Evolutionary conservation across 2,329 filamentous ascomycete genomes (phyloP).

Genomic region (Sordariomycetes sp.): DNA sequence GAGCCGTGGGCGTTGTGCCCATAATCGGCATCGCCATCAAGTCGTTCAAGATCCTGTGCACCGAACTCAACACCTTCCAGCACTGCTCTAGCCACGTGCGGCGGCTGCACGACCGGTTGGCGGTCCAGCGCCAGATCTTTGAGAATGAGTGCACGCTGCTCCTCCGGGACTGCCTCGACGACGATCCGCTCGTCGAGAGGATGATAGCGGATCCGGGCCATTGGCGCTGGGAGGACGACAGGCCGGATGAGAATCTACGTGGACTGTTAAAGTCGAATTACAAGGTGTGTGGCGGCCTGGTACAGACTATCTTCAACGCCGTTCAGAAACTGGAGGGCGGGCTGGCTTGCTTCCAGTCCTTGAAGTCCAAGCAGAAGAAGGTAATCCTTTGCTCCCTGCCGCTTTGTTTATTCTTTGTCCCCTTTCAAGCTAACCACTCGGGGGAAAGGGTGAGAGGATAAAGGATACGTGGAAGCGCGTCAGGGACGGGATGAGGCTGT

Average conservation of each 20-base stretch:
- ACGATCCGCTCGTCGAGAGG: background rate
- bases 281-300: background rate
- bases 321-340: background rate
- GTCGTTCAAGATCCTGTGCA: constrained; percentile 2
- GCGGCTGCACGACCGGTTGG: background rate
- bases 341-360: background rate
- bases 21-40: constrained; percentile 4
- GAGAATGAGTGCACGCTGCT: constrained; percentile 5
- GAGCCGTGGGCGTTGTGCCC: constrained; percentile 4
- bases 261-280: constrained; percentile 1
- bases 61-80: constrained; percentile 4
- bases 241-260: background rate
- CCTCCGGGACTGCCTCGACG: background rate
- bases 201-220: background rate
- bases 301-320: background rate
- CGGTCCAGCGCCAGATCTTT: constrained; percentile 4
- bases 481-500: constrained; percentile 1
- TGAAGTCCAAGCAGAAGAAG: background rate
- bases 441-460: background rate
- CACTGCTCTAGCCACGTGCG: constrained; percentile 4
- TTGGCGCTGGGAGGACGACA: background rate
- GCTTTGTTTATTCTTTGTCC: background rate
- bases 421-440: background rate
- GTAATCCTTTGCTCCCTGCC: background rate
- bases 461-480: background rate